These are phyloP conservation scores for Medicago truncatula DNA, from an alignment of 306 rosid genomes.

Conservation along the genomic window DNA sequence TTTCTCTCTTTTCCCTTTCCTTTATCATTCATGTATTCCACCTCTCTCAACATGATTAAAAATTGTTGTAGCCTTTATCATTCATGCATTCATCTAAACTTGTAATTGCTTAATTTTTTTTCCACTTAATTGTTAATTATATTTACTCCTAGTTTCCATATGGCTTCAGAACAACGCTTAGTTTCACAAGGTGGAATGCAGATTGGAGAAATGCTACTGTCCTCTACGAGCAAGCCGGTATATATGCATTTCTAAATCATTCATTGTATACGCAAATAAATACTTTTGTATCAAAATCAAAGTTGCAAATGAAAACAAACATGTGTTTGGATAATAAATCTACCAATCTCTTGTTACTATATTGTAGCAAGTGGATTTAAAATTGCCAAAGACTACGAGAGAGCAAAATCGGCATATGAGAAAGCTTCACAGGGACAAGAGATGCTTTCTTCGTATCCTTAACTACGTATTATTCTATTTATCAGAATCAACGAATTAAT, in stretches of 20 bases:
- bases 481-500: not conserved
- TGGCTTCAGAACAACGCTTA: conserved; percentile 11
- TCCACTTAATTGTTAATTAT: not conserved
- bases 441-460: conserved; percentile 33
- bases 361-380: conserved; percentile 12
- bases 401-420: conserved; percentile 5
- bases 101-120: not conserved
- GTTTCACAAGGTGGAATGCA: conserved; percentile 32
- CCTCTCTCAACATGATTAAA: not conserved
- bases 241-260: not conserved
- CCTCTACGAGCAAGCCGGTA: conserved; percentile 25
- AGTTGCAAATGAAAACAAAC: not conserved
- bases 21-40: too few relatives aligned
- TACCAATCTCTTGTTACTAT: not conserved
- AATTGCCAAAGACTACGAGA: conserved; percentile 5
- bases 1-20: not conserved
- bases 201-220: conserved; percentile 24
- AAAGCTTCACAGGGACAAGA: conserved; percentile 24
- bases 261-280: not conserved
- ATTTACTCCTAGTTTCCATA: not conserved
- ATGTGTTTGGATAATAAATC: not conserved
- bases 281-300: not conserved
- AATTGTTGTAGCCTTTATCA: not conserved
- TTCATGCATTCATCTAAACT: too few relatives aligned
- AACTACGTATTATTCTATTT: not conserved